A percentile compares a stretch with the other conserved stretches of the same genome.
Evolutionary conservation across 371 early-diverging fungal species (phyloP).

Genomic region (Rhizopus sp.): DNA sequence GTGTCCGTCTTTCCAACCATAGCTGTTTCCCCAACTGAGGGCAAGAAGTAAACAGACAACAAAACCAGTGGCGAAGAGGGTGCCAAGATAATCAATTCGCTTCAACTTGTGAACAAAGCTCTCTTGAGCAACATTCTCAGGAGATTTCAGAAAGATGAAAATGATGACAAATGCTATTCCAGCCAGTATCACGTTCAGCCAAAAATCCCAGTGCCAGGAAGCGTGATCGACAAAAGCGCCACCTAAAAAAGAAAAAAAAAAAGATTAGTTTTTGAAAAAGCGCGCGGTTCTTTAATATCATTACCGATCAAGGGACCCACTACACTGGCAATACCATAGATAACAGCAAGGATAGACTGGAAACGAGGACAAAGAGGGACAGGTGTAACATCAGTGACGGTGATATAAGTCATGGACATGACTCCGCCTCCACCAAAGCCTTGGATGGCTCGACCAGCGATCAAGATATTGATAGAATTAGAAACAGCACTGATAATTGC

Average conservation of each 20-base stretch:
- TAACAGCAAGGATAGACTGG: slow-evolving; percentile 57
- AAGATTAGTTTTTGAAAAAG: background rate
- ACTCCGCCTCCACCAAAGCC: slow-evolving; percentile 77
- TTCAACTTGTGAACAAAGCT: slow-evolving; percentile 54
- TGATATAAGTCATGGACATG: slow-evolving; percentile 69
- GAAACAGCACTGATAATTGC: slow-evolving; percentile 59
- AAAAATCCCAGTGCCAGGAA: slow-evolving; percentile 76
- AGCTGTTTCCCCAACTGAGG: slow-evolving; percentile 52
- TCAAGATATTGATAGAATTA: slow-evolving; percentile 57
- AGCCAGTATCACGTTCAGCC: slow-evolving; percentile 77
- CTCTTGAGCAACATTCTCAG: slow-evolving; percentile 39
- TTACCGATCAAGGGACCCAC: slow-evolving; percentile 64
- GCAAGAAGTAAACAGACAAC: slow-evolving; percentile 53
- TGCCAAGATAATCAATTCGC: slow-evolving; percentile 67
- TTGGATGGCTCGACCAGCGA: slow-evolving; percentile 70
- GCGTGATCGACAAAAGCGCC: slow-evolving; percentile 36
- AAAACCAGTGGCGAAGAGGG: slow-evolving; percentile 35
- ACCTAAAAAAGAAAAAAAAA: slow-evolving; percentile 10
- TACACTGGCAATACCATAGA: slow-evolving; percentile 73
- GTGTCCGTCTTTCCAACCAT: slow-evolving; percentile 31
- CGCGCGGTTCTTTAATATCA: slow-evolving; percentile 19
- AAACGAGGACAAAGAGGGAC: slow-evolving; percentile 68
- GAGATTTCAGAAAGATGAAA: slow-evolving; percentile 50
- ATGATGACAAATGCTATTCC: slow-evolving; percentile 53
- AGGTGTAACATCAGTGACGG: slow-evolving; percentile 76